Percentiles rank a stretch among this genome's conserved stretches.
These are phyloP conservation scores for Auriculariales sp. DNA, from an alignment of 768 basidiomycete species.

Conservation along the genomic window DNA sequence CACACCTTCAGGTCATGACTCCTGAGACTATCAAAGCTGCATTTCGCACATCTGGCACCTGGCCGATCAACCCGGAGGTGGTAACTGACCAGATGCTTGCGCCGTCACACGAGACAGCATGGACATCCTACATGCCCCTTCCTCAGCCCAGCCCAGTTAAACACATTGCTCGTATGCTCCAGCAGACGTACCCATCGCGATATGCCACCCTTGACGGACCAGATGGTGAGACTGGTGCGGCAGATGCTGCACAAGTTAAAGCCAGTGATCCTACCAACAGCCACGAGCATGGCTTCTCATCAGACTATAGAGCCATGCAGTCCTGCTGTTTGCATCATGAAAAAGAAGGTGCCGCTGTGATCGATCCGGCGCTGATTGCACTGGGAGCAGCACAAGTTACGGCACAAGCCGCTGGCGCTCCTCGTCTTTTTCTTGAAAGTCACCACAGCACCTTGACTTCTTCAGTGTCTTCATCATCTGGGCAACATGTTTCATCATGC, in stretches of 20 bases:
- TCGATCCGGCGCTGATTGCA: no score
- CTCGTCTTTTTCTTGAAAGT: neutral
- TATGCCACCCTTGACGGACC: no score
- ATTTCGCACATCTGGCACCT: neutral
- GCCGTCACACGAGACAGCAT: constrained; percentile 12
- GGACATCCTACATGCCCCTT: constrained; percentile 11
- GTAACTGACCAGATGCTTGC: neutral
- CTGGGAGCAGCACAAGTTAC: no score
- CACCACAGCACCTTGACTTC: no score
- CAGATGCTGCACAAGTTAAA: no score
- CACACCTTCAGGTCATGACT: constrained; percentile 13
- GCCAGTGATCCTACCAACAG: no score
- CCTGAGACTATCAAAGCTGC: neutral
- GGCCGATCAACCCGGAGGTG: neutral
- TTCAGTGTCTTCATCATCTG: no score
- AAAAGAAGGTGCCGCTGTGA: no score
- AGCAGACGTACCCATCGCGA: no score
- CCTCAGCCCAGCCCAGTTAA: constrained; percentile 13
- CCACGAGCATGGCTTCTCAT: neutral
- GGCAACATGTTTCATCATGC: neutral
- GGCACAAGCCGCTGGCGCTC: neutral
- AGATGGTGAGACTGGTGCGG: no score
- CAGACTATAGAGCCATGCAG: neutral
- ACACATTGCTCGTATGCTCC: constrained; percentile 10
- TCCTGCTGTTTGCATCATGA: no score